A percentile compares a stretch with the other conserved stretches of the same genome.
phyloP scores from a whole-genome alignment of 2,329 filamentous ascomycete genomes.

The Fusarium concolor region DNA sequence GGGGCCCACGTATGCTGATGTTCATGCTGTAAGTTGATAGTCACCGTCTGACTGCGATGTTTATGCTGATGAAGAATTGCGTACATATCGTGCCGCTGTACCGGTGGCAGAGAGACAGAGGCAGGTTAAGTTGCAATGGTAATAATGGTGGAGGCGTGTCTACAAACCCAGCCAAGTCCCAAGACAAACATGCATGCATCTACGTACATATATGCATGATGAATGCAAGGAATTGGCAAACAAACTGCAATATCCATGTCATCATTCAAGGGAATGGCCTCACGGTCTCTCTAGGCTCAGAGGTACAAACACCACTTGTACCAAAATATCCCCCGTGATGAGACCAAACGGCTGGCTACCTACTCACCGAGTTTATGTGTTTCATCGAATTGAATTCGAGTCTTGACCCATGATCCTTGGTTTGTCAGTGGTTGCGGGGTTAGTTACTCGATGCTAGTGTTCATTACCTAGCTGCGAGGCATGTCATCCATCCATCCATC shows the following conservation, averaged over 20 bases:
- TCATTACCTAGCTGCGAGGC: constrained; percentile 20
- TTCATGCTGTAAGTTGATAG: constrained; percentile 16
- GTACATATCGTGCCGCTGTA: constrained; percentile 37
- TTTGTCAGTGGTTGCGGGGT: constrained; percentile 40
- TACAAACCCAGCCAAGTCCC: constrained; percentile 2
- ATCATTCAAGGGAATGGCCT: constrained; percentile 24
- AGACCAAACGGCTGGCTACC: constrained; percentile 26
- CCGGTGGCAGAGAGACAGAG: constrained; percentile 20
- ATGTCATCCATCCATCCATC: constrained; percentile 26
- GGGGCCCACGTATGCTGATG: constrained; percentile 13
- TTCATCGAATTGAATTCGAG: constrained; percentile 25
- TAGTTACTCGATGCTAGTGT: constrained; percentile 42
- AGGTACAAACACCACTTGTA: constrained; percentile 39
- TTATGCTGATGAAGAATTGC: constrained; percentile 23
- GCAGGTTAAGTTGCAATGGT: not conserved
- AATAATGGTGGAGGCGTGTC: constrained; percentile 31
- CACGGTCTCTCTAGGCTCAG: constrained; percentile 13
- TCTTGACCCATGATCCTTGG: constrained; percentile 33
- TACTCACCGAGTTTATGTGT: constrained; percentile 36
- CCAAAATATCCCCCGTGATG: constrained; percentile 9
- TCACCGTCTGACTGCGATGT: constrained; percentile 30
- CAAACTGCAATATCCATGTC: constrained; percentile 30
- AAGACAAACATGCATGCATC: constrained; percentile 19
- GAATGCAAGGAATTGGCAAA: constrained; percentile 29
- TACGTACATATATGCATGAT: constrained; percentile 15